Conservation (phyloP, 2,329 filamentous ascomycete genomes). For the Botrytis fragariae region DNA sequence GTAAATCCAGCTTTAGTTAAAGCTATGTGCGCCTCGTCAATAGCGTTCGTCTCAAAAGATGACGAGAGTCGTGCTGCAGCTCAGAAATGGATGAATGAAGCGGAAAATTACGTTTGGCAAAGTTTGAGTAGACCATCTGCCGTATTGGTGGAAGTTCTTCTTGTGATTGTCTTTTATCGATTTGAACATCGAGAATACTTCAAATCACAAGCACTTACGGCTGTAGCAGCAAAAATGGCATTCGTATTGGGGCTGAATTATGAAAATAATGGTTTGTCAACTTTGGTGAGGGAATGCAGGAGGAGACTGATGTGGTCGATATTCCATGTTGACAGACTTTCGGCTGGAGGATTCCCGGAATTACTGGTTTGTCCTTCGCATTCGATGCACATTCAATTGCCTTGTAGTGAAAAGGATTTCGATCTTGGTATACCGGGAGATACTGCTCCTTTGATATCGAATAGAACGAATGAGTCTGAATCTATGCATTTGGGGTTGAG, state of each 20-base stretch:
- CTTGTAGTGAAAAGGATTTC: slow-evolving; percentile 20
- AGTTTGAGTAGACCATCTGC: slow-evolving; percentile 11
- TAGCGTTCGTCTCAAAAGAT: slow-evolving; percentile 18
- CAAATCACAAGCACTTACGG: slow-evolving; percentile 17
- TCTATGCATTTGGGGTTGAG: slow-evolving; percentile 19
- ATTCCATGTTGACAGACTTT: slow-evolving; percentile 19
- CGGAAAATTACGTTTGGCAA: slow-evolving; percentile 16
- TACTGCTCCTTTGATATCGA: slow-evolving; percentile 11
- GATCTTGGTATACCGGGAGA: slow-evolving; percentile 21
- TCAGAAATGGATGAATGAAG: slow-evolving; percentile 19
- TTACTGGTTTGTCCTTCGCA: slow-evolving; percentile 19
- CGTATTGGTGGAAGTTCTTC: slow-evolving; percentile 14
- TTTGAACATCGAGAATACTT: slow-evolving; percentile 18
- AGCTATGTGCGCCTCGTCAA: slow-evolving; percentile 19
- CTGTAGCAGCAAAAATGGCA: slow-evolving; percentile 20
- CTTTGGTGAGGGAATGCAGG: slow-evolving; percentile 17
- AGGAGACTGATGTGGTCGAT: slow-evolving; percentile 20
- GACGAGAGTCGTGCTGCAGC: slow-evolving; percentile 14
- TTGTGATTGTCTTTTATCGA: slow-evolving; percentile 19
- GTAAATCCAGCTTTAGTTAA: slow-evolving; percentile 13
- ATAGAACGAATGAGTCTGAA: slow-evolving; percentile 9
- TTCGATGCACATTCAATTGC: slow-evolving; percentile 20
- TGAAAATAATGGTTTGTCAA: slow-evolving; percentile 18
- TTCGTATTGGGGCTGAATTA: slow-evolving; percentile 18
- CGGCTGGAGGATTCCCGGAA: slow-evolving; percentile 18